These are phyloP conservation scores for Thalia dealbata DNA, from an alignment of 176 grass and related monocot species.

Conservation along the genomic window DNA sequence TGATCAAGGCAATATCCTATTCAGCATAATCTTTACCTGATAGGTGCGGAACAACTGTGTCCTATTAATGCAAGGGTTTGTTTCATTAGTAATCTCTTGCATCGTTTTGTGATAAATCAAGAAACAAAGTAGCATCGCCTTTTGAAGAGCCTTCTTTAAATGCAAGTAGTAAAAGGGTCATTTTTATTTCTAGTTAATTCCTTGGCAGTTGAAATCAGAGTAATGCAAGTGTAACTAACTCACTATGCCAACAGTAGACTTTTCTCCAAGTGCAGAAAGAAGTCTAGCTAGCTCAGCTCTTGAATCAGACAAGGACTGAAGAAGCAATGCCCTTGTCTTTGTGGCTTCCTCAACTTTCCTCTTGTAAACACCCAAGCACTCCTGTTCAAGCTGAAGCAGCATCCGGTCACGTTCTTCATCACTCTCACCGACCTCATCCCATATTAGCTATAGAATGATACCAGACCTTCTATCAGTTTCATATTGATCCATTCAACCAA, in stretches of 20 bases:
- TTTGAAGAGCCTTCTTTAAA: background rate
- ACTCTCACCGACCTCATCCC: conserved; percentile 87
- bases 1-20: background rate
- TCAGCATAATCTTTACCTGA: too few species aligned
- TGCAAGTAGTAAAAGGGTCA: background rate
- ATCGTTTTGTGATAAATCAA: background rate
- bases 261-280: conserved; percentile 64
- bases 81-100: background rate
- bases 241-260: conserved; percentile 53
- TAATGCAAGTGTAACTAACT: conserved; percentile 27
- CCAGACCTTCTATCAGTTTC: conserved; percentile 8
- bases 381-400: conserved; percentile 81
- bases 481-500: background rate
- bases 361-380: conserved; percentile 86
- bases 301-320: conserved; percentile 65
- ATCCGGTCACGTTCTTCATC: conserved; percentile 82
- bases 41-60: background rate
- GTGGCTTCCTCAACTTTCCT: conserved; percentile 86
- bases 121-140: background rate
- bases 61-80: background rate
- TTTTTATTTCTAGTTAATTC: background rate
- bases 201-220: background rate
- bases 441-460: conserved; percentile 63
- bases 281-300: conserved; percentile 55
- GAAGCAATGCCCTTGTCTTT: conserved; percentile 46